Conservation (phyloP, 345 rosid genomes). For the Dovyalis caffra region DNA sequence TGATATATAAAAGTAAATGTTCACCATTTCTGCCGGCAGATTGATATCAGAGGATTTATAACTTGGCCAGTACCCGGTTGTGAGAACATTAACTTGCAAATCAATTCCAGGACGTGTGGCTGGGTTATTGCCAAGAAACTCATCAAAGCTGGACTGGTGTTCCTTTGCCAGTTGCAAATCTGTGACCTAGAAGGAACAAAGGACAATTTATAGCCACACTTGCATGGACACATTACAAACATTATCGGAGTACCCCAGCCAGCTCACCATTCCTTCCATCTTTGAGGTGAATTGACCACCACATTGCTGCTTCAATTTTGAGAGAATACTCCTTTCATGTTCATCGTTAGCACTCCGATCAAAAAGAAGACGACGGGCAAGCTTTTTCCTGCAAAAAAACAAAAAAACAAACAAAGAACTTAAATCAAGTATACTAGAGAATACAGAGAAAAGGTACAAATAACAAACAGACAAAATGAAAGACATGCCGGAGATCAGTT, state of each 20-base stretch:
- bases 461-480: neutral
- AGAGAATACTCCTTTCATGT: slow-evolving; percentile 73
- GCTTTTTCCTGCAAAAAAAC: slow-evolving; percentile 54
- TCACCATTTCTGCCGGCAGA: slow-evolving; percentile 82
- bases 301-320: slow-evolving; percentile 68
- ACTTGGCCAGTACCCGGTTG: slow-evolving; percentile 94
- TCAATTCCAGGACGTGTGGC: slow-evolving; percentile 70
- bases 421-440: neutral
- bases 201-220: neutral
- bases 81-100: slow-evolving; percentile 75
- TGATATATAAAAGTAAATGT: neutral
- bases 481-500: neutral
- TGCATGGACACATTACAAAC: neutral
- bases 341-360: slow-evolving; percentile 71
- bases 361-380: slow-evolving; percentile 67
- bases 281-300: slow-evolving; percentile 67
- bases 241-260: neutral
- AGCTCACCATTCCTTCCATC: slow-evolving; percentile 84
- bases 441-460: neutral
- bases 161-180: slow-evolving; percentile 88
- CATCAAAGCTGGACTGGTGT: slow-evolving; percentile 69
- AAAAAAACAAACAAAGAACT: neutral
- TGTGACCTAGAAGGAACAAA: slow-evolving; percentile 47
- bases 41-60: slow-evolving; percentile 78
- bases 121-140: slow-evolving; percentile 55